A percentile compares a stretch with the other conserved stretches of the same genome.
Conservation (phyloP, 441 rosid species). For the Eutrema salsugineum region DNA sequence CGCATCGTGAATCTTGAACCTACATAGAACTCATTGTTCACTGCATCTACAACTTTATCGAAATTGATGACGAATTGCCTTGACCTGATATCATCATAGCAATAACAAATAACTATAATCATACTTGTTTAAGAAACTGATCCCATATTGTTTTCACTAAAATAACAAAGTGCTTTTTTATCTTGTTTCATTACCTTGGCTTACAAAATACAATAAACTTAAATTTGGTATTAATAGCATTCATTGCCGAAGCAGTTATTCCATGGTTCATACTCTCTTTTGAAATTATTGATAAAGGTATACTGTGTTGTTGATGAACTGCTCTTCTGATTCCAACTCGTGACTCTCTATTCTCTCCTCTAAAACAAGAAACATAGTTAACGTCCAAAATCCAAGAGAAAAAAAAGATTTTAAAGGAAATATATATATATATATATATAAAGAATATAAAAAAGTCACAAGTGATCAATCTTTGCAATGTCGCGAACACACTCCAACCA, state of each 20-base stretch:
- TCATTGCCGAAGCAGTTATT: not conserved
- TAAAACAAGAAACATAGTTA: not conserved
- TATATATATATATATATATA: not conserved
- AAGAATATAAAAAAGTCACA: not conserved
- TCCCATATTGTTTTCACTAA: not conserved
- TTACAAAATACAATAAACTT: not conserved
- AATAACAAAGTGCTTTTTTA: not conserved
- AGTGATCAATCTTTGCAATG: not conserved
- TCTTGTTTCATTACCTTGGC: not conserved
- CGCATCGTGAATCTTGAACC: not conserved
- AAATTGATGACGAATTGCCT: not conserved
- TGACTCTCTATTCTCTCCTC: not conserved
- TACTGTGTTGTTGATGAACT: not conserved
- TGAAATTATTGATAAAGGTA: not conserved
- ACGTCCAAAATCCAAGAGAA: not conserved
- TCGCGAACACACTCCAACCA: not conserved
- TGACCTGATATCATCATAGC: not conserved
- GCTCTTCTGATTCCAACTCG: not conserved
- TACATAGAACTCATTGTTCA: not conserved
- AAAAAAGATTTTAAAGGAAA: not conserved
- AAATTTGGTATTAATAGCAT: not conserved
- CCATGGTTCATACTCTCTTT: not conserved
- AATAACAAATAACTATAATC: not conserved
- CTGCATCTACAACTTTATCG: not conserved
- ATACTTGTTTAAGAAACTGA: not conserved